Evolutionary conservation across 176 grass and related monocot species (phyloP), one percentile per base, ranked within the genome.

Genomic region (Zoysia japonica): DNA sequence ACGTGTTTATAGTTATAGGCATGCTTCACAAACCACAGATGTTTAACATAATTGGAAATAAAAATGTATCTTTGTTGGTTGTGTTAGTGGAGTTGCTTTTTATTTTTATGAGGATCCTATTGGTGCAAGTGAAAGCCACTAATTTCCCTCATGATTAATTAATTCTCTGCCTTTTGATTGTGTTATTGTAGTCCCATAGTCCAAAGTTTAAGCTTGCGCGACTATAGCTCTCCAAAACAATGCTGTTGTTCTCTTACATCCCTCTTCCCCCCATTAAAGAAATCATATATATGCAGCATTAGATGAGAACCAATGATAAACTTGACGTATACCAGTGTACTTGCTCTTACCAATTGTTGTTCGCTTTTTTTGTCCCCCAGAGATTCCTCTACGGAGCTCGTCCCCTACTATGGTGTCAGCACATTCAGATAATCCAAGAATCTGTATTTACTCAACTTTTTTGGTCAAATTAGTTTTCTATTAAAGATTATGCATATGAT

Each of bases 321-420:
- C 14, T 16, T 5, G 14, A 55, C 2, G 15, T 6, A 47, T 47
- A 47, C 45, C 45, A 47, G 5, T 7, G 5, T 47, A 7, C 45
- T 47, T 47, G 45, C 5, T 14, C 52, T 63, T 85, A 94, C 94
- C 94, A 57, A 97, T 88, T 75, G 94, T 97, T 50, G 87, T 77
- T 80, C 94, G 83, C 65, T 97, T 94, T 74, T 97, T 97, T 87
- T 97, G 87, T 16, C 94, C 91, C 77, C 94, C 94, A 39, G 94
- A 97, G 77, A 97, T 90, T 75, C 94, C 91, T 87, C 94, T 90
- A 87, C 89, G 89, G 80, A 94, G 55, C 49, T 97, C 91, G 15
- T 97, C 94, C 67, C 94, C 94, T 85, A 97, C 72, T 80, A 87
- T 81, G 47, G 86, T 92, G 82, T 97, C 89, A 40, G 94, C 91